phyloP scores from a whole-genome alignment of 805 yeast genomes.

The Saccharomycopsis olivae region DNA sequence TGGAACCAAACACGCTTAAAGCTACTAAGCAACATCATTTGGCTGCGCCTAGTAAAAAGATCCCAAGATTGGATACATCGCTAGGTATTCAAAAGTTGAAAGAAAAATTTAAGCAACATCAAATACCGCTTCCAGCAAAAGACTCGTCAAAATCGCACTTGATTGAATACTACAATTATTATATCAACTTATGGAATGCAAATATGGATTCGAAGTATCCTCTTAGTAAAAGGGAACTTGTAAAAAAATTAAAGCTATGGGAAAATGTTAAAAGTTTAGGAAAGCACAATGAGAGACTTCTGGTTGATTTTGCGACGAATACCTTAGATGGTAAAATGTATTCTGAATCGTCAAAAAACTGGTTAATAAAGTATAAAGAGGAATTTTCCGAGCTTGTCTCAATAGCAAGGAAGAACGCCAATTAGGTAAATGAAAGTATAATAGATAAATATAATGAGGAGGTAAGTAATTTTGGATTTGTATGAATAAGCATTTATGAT shows the following conservation, averaged over 20 bases:
- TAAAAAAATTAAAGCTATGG: slow-evolving; percentile 12
- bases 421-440: too few relatives aligned
- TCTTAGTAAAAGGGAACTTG: slow-evolving; percentile 1
- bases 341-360: not conserved
- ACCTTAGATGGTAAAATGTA: not conserved
- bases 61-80: slow-evolving; percentile 11
- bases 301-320: slow-evolving; percentile 3
- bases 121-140: slow-evolving; percentile 6
- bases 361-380: slow-evolving; percentile 9
- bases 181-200: slow-evolving; percentile 12
- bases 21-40: too few relatives aligned
- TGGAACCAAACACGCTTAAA: too few relatives aligned
- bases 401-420: too few relatives aligned
- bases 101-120: slow-evolving; percentile 7
- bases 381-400: slow-evolving; percentile 12
- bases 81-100: too few relatives aligned
- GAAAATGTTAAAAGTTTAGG: slow-evolving; percentile 9
- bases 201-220: slow-evolving; percentile 15
- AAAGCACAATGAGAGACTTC: slow-evolving; percentile 10
- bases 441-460: too few relatives aligned
- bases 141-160: not conserved
- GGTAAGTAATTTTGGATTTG: too few relatives aligned
- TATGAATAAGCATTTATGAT: too few relatives aligned
- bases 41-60: too few relatives aligned
- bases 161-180: slow-evolving; percentile 9